Percentiles rank a stretch among this genome's conserved stretches.
phyloP scores from a whole-genome alignment of 2,329 filamentous ascomycete species.

The Trichoderma arundinaceum region DNA sequence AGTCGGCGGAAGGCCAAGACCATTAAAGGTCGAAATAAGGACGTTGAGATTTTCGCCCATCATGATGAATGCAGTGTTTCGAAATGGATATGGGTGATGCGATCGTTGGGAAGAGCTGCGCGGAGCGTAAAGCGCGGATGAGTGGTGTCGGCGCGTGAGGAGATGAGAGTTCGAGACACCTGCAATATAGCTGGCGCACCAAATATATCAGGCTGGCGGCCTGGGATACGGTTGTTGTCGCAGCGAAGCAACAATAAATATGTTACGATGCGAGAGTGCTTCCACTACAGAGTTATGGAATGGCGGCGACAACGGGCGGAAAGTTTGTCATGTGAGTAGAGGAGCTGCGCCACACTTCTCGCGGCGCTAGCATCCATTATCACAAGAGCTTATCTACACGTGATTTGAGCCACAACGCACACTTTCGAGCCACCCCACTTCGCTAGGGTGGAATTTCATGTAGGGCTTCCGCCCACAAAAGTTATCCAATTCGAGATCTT shows the following conservation, averaged over 20 bases:
- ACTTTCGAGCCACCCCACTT: conserved; percentile 43
- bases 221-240: background rate
- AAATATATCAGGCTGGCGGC: no score
- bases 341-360: conserved; percentile 25
- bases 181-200: background rate
- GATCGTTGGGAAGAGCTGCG: conserved; percentile 1
- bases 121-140: background rate
- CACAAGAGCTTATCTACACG: conserved; percentile 44
- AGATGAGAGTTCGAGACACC: background rate
- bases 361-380: conserved; percentile 34
- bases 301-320: conserved; percentile 8
- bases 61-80: background rate
- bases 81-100: background rate
- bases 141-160: background rate
- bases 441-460: conserved; percentile 45
- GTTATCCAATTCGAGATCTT: conserved; percentile 51
- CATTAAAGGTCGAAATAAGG: conserved; percentile 82
- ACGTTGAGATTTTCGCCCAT: conserved; percentile 66
- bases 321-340: conserved; percentile 18
- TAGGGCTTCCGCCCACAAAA: conserved; percentile 56
- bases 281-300: background rate
- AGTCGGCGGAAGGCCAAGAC: conserved; percentile 81
- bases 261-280: background rate
- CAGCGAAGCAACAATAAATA: background rate
- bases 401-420: conserved; percentile 41